Conservation (phyloP, 345 rosid genomes). For the Arabis hirsuta region DNA sequence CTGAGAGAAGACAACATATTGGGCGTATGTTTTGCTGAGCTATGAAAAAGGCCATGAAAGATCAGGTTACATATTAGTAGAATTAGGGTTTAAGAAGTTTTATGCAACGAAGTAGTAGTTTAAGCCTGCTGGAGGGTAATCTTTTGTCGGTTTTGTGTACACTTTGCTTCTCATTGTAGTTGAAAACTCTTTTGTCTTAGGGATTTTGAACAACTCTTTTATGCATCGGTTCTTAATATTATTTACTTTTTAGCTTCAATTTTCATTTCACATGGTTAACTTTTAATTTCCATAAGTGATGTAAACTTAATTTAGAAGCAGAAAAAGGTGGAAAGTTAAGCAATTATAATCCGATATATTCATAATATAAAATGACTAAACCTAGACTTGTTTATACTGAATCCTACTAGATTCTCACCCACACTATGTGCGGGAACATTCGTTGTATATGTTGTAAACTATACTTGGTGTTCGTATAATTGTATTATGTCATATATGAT, state of each 20-base stretch:
- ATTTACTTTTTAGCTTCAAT: not conserved
- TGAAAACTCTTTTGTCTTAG: slow-evolving; percentile 13
- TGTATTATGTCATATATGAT: too few relatives aligned
- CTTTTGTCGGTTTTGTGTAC: slow-evolving; percentile 29
- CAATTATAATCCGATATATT: too few relatives aligned
- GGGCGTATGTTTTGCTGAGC: slow-evolving; percentile 34
- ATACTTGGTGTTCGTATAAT: too few relatives aligned
- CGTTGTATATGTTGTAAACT: too few relatives aligned
- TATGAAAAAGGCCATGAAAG: slow-evolving; percentile 16
- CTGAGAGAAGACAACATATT: slow-evolving; percentile 14
- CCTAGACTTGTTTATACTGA: not conserved
- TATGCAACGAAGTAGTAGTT: slow-evolving; percentile 41
- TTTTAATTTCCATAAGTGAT: not conserved
- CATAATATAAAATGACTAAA: too few relatives aligned
- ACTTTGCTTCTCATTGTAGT: slow-evolving; percentile 26
- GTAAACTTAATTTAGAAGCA: too few relatives aligned
- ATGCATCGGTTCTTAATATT: slow-evolving; percentile 24
- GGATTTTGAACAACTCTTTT: slow-evolving; percentile 22
- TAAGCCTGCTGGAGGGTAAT: slow-evolving; percentile 24
- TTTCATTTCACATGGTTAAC: not conserved
- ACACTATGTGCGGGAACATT: too few relatives aligned
- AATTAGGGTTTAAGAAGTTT: slow-evolving; percentile 33
- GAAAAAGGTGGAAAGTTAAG: too few relatives aligned
- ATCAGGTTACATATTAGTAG: slow-evolving; percentile 31
- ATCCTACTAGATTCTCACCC: too few relatives aligned